These are phyloP conservation scores for Gracilaria caudata DNA, from an alignment of 23 red algal genomes.

Conservation along the genomic window DNA sequence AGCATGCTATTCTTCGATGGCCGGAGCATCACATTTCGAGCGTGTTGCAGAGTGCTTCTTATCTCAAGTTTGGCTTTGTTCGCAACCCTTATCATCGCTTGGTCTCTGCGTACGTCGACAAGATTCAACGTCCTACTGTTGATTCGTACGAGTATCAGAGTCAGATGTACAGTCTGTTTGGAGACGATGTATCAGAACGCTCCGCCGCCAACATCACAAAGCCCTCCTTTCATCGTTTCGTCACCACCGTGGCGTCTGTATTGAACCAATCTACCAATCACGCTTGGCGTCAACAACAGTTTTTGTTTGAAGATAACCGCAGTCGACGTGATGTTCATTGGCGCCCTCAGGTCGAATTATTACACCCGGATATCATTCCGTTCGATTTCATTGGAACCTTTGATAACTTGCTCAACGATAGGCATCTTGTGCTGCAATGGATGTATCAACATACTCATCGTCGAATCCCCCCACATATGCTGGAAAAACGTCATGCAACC, in stretches of 20 bases:
- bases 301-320: constrained; percentile 36
- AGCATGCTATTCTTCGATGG: constrained; percentile 15
- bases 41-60: constrained; percentile 38
- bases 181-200: constrained; percentile 8
- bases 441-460: constrained; percentile 64
- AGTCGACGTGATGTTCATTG: constrained; percentile 71
- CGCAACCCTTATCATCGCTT: constrained; percentile 71
- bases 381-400: constrained; percentile 76
- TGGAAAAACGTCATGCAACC: constrained; percentile 33
- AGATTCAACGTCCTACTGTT: constrained; percentile 28
- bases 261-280: constrained; percentile 8
- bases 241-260: constrained; percentile 26
- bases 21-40: neutral
- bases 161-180: constrained; percentile 64
- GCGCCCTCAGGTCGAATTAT: constrained; percentile 71
- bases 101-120: constrained; percentile 76
- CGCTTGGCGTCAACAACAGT: neutral
- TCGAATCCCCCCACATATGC: neutral
- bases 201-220: constrained; percentile 22
- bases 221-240: constrained; percentile 41
- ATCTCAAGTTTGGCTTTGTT: constrained; percentile 87
- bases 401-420: constrained; percentile 63
- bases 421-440: constrained; percentile 45
- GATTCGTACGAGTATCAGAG: constrained; percentile 58
- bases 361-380: constrained; percentile 73